phyloP scores from a whole-genome alignment of 192 early-diverging fungal genomes.

The Backusella tarrabulga region DNA sequence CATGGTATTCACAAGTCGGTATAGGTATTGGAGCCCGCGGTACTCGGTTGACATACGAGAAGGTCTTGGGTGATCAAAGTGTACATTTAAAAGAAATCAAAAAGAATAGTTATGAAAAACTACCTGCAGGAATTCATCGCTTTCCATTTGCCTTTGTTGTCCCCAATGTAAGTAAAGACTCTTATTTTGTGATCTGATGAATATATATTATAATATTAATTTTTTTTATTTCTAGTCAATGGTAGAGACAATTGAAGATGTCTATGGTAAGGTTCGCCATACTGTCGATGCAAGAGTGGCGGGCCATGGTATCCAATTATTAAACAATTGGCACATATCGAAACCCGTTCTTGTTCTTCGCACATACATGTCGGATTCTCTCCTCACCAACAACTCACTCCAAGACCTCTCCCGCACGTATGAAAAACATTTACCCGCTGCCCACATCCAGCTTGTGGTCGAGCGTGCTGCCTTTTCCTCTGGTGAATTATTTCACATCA shows the following conservation, averaged over 20 bases:
- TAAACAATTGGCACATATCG: slow-evolving; percentile 12
- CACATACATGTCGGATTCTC: slow-evolving; percentile 23
- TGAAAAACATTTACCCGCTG: slow-evolving; percentile 16
- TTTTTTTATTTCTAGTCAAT: slow-evolving; percentile 10
- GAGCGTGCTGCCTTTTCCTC: slow-evolving; percentile 24
- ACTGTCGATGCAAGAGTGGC: slow-evolving; percentile 15
- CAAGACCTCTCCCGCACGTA: slow-evolving; percentile 30
- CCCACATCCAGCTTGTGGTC: slow-evolving; percentile 11
- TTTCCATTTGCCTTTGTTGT: slow-evolving; percentile 30
- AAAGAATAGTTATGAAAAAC: slow-evolving; percentile 1
- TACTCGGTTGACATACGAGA: slow-evolving; percentile 14
- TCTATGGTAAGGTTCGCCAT: slow-evolving; percentile 22
- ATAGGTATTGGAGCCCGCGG: slow-evolving; percentile 14
- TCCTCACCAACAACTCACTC: slow-evolving; percentile 19
- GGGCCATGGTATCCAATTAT: slow-evolving; percentile 1
- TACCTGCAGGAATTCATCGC: slow-evolving; percentile 21
- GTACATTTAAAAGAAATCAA: slow-evolving; percentile 2
- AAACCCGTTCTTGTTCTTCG: slow-evolving; percentile 30
- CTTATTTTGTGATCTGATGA: background rate
- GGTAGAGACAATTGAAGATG: slow-evolving; percentile 29
- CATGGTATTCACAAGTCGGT: background rate
- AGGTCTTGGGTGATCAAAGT: slow-evolving; percentile 14
- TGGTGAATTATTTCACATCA: slow-evolving; percentile 21
- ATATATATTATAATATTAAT: background rate
- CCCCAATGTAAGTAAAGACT: slow-evolving; percentile 16